Conservation (phyloP, 1,284 basidiomycete genomes). For the Phlebopus sp. region DNA sequence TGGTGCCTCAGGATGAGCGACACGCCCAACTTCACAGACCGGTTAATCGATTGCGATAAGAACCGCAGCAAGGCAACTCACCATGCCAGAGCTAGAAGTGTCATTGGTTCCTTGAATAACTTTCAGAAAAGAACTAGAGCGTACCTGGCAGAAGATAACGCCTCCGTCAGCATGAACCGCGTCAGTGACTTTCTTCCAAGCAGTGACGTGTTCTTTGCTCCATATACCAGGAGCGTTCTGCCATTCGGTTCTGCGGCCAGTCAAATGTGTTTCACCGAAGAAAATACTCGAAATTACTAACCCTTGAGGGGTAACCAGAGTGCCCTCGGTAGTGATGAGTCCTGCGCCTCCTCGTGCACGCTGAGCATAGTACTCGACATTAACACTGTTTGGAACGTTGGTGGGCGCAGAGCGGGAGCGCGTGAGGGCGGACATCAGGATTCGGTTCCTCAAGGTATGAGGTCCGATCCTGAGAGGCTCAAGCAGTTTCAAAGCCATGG, state of each 20-base stretch:
- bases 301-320: slow-evolving; percentile 25
- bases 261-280: neutral
- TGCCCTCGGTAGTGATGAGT: slow-evolving; percentile 34
- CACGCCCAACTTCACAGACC: slow-evolving; percentile 31
- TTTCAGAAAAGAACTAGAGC: slow-evolving; percentile 6
- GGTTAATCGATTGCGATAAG: slow-evolving; percentile 4
- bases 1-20: slow-evolving; percentile 28
- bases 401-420: slow-evolving; percentile 32
- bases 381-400: slow-evolving; percentile 23
- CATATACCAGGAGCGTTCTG: slow-evolving; percentile 32
- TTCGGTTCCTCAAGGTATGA: slow-evolving; percentile 19
- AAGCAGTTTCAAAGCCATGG: neutral
- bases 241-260: slow-evolving; percentile 23
- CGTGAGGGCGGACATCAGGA: slow-evolving; percentile 35
- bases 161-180: slow-evolving; percentile 40
- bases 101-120: neutral
- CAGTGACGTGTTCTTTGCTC: slow-evolving; percentile 27
- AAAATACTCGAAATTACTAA: neutral
- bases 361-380: slow-evolving; percentile 33
- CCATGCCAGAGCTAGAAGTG: slow-evolving; percentile 2
- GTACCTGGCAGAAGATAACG: slow-evolving; percentile 40
- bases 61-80: neutral
- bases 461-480: neutral
- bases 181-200: slow-evolving; percentile 34
- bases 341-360: slow-evolving; percentile 30